A percentile compares a stretch with the other conserved stretches of the same genome.
phyloP scores from a whole-genome alignment of 1,284 basidiomycete genomes.

The Tilletia horrida region DNA sequence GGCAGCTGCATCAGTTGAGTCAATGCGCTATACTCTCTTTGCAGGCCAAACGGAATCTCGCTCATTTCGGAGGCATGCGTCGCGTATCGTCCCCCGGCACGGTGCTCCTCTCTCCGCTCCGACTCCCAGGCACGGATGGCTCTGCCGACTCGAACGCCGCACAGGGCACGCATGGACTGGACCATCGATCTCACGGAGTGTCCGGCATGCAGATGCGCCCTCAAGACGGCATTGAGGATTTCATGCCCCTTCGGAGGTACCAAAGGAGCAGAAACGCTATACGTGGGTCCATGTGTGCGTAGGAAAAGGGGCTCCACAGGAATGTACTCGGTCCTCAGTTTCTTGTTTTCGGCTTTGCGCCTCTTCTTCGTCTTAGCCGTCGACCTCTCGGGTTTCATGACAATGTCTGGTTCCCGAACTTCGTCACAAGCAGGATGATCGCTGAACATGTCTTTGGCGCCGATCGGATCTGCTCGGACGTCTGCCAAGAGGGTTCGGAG shows the following conservation, averaged over 20 bases:
- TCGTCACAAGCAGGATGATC: slow-evolving; percentile 7
- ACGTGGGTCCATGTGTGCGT: background rate
- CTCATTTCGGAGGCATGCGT: background rate
- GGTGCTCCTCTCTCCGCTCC: background rate
- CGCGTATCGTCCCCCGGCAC: no score
- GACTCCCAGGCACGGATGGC: background rate
- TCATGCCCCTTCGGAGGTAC: background rate
- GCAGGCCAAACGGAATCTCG: slow-evolving; percentile 4
- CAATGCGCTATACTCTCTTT: background rate
- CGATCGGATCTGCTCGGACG: background rate
- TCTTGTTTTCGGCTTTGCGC: background rate
- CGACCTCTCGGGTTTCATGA: background rate
- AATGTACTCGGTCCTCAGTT: background rate
- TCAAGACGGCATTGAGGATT: slow-evolving; percentile 13
- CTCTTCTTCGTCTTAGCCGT: background rate
- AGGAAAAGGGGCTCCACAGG: background rate
- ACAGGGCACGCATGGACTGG: background rate
- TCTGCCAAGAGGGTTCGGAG: background rate
- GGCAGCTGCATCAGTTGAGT: no score
- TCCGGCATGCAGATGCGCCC: slow-evolving; percentile 1
- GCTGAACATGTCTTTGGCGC: background rate
- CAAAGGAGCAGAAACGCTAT: background rate
- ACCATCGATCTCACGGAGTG: background rate
- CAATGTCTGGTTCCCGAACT: background rate
- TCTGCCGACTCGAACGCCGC: background rate